A percentile compares a stretch with the other conserved stretches of the same genome.
These are phyloP conservation scores for Fennellomyces sp. DNA, from an alignment of 371 early-diverging fungal species.

Conservation along the genomic window DNA sequence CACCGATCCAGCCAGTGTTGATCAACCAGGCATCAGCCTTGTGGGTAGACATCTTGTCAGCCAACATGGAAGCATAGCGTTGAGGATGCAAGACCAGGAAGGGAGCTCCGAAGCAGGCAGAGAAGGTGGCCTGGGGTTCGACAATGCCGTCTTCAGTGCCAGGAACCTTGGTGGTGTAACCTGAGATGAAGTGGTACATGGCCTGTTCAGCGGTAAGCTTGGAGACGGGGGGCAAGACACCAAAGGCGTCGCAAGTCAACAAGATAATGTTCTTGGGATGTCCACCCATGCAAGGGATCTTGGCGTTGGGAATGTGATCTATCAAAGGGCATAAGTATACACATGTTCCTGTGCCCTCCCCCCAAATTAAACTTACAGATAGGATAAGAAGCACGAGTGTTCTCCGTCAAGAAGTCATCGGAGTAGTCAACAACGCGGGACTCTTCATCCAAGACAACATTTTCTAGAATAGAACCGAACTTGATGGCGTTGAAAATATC, in stretches of 20 bases:
- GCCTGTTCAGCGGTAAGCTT: slow-evolving; percentile 87
- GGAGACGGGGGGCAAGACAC: slow-evolving; percentile 93
- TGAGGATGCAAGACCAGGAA: slow-evolving; percentile 96
- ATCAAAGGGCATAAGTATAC: not conserved
- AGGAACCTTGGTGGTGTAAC: slow-evolving; percentile 89
- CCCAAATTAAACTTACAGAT: slow-evolving; percentile 47
- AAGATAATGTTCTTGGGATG: slow-evolving; percentile 95
- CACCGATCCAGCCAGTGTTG: slow-evolving; percentile 98
- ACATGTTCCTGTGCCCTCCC: not conserved
- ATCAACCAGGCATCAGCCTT: slow-evolving; percentile 91
- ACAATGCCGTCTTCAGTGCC: slow-evolving; percentile 96
- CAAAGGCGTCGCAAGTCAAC: slow-evolving; percentile 96
- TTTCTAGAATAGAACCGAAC: slow-evolving; percentile 93
- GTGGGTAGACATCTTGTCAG: slow-evolving; percentile 89
- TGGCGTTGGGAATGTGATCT: slow-evolving; percentile 94
- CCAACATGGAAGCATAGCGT: slow-evolving; percentile 94
- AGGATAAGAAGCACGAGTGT: slow-evolving; percentile 95
- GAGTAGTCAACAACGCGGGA: slow-evolving; percentile 87
- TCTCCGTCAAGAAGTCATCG: slow-evolving; percentile 83
- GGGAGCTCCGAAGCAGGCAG: slow-evolving; percentile 94
- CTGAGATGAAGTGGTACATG: slow-evolving; percentile 96
- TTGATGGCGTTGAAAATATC: slow-evolving; percentile 91
- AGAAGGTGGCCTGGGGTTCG: slow-evolving; percentile 91
- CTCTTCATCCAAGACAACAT: slow-evolving; percentile 82
- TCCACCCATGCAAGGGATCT: slow-evolving; percentile 89